Percentiles rank a stretch among this genome's conserved stretches.
Conservation (phyloP, 805 yeast species). For the Citeromyces matritensis region DNA sequence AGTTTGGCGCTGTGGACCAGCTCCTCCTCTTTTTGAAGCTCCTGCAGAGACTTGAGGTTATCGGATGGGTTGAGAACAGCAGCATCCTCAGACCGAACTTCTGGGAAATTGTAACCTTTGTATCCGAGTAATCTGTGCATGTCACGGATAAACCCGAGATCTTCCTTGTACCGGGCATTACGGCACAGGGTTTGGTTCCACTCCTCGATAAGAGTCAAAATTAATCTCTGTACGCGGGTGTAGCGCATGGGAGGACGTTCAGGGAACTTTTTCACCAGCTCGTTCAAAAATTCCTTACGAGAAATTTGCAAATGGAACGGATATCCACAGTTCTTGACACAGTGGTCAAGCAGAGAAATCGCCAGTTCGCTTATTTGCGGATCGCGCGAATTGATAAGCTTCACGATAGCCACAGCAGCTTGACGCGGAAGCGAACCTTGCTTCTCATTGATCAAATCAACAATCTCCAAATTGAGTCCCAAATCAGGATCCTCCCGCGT, state of each 20-base stretch:
- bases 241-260: slow-evolving; percentile 85
- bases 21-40: slow-evolving; percentile 83
- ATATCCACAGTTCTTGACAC: slow-evolving; percentile 96
- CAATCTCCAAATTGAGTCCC: slow-evolving; percentile 78
- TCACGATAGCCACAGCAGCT: slow-evolving; percentile 78
- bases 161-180: slow-evolving; percentile 82
- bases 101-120: slow-evolving; percentile 92
- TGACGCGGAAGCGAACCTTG: slow-evolving; percentile 87
- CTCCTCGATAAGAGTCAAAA: slow-evolving; percentile 85
- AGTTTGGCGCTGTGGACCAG: slow-evolving; percentile 88
- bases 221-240: slow-evolving; percentile 68
- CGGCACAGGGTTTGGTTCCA: slow-evolving; percentile 94
- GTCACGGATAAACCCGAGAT: slow-evolving; percentile 81
- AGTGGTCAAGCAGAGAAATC: slow-evolving; percentile 54
- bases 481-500: slow-evolving; percentile 76
- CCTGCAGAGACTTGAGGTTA: slow-evolving; percentile 74
- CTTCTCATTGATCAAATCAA: slow-evolving; percentile 85
- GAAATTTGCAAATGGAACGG: slow-evolving; percentile 93
- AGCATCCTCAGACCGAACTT: slow-evolving; percentile 76
- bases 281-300: slow-evolving; percentile 87
- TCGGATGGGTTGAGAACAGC: slow-evolving; percentile 89
- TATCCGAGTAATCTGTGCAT: slow-evolving; percentile 85
- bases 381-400: slow-evolving; percentile 67
- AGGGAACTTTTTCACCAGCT: slow-evolving; percentile 84
- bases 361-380: slow-evolving; percentile 79